Evolutionary conservation across 805 yeast genomes (phyloP).

Genomic region (Saturnispora kantuleensis): DNA sequence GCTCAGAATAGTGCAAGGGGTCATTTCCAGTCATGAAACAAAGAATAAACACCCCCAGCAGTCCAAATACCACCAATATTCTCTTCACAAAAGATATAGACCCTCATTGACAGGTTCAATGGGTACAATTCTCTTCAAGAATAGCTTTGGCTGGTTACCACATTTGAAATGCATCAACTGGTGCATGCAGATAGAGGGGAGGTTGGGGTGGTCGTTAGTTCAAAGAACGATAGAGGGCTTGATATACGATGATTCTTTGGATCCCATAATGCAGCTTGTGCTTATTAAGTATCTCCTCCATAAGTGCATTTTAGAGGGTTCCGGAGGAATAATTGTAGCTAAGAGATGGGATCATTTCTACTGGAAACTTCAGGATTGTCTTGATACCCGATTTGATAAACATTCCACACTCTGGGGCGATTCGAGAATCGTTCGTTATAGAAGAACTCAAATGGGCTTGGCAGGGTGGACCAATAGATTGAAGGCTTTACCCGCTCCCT

Average conservation of each 20-base stretch:
- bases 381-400: conserved; percentile 7
- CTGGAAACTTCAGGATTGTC: conserved; percentile 8
- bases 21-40: neutral
- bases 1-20: conserved; percentile 7
- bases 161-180: neutral
- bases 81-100: conserved; percentile 9
- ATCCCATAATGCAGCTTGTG: conserved; percentile 4
- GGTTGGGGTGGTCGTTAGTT: conserved; percentile 1
- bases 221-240: conserved; percentile 1
- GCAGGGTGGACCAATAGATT: neutral
- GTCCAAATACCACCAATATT: neutral
- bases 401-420: conserved; percentile 5
- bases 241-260: neutral
- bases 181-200: neutral
- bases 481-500: neutral
- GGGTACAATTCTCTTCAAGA: conserved; percentile 1
- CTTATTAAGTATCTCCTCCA: conserved; percentile 9
- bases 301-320: neutral
- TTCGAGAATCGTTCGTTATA: neutral
- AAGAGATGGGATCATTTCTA: conserved; percentile 9
- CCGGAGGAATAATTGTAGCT: conserved; percentile 2
- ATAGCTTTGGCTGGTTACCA: neutral
- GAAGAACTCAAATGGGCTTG: conserved; percentile 2
- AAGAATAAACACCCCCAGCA: neutral
- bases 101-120: conserved; percentile 10